Evolutionary conservation across 2,329 filamentous ascomycete genomes (phyloP), one percentile per base, ranked within the genome.

Genomic region (Didymella segeticola): DNA sequence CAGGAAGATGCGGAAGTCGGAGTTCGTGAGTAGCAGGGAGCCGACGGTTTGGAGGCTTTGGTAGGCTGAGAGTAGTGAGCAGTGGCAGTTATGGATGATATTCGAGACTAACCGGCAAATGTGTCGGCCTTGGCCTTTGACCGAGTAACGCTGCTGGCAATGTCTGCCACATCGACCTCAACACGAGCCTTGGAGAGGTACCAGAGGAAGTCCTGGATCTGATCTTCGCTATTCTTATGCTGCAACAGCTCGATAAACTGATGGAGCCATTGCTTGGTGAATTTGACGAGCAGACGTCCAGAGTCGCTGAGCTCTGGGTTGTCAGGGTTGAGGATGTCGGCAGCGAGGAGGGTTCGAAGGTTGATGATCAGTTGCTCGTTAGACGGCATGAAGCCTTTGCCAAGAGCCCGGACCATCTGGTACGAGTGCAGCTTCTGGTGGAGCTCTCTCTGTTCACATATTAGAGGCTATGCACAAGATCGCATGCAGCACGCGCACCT

Each of bases 151-250:
- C 83, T 82, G 31, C 81, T 76, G 2, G 83, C 80, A 37, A 93
- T 77, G 55, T 90, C 83, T 15, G 84, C 80, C 1, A 86, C 79
- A 63, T 93, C 87, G 3, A 93, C 75, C 1, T 83, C 83, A 5
- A 95, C 78, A 27, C 84, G 83, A n/a, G 91, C 87, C 70, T 90
- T 89, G 58, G 86, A 79, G 39, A 96, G 75, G 65, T 88, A 92
- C 92, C 92, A 97, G 31, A 96, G 80, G 60, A 97, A 90, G 66
- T 97, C 91, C 73, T 98, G 93, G 15, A 98, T 85, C 72, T 96
- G 89, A 74, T 98, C 91, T 14, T 85, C 76, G 57, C 81, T 79
- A 73, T 97, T 97, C 79, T 97, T 98, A 74, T 92, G 82, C 49
- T 86, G 81, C 38, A 97, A 72, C 5, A 96, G 77, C n/a, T 91